Evolutionary conservation across 2,329 filamentous ascomycete species (phyloP), one percentile per base, ranked within the genome.

Genomic region (Hymenoscyphus repandus): DNA sequence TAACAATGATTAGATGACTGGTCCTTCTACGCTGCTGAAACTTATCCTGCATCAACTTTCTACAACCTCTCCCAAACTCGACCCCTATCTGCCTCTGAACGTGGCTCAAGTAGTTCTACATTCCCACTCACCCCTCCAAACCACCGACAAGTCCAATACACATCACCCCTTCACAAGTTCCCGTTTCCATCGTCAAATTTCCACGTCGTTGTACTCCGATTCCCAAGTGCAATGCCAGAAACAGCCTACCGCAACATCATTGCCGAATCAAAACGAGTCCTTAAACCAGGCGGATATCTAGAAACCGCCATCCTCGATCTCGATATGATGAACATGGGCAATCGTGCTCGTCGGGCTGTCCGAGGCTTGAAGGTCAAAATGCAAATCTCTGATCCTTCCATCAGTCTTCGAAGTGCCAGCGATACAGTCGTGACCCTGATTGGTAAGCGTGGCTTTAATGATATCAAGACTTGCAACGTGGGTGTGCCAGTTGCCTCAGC

Each of bases 11-110:
- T 46, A 67, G 83, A 86, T 58, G 88, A 93, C 64, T 93, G 88
- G 88, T 91, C 88, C 0, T 91, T 89, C 66, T 92, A 90, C 60
- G 87, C 87, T 17, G 86, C 88, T 6, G 82, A 91, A 63, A 90
- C 86, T 1, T 92, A 92, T 57, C 85, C 86, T 0, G 75, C 76
- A 0, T 85, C 85, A 0, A 85, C 81, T 1, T 85, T 93, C 55
- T 92, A 88, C 71, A 90, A 91, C 63, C 74, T 92, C 20, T 84
- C 81, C 0, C 81, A 82, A 6, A 64, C 62, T 1, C 56, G 52
- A 71, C 78, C 27, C 72, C 76, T 36, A 76, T 71, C 72, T 0
- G 61, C 69, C n/a, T 74, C 76, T 12, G 64, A 72, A 31, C 70
- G 45, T 7, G 30, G 30, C 7, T 69, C 61, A 36, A 68, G 69